These are phyloP conservation scores for Cenchrus americanus DNA, from an alignment of 176 grass and related monocot genomes.

Conservation along the genomic window DNA sequence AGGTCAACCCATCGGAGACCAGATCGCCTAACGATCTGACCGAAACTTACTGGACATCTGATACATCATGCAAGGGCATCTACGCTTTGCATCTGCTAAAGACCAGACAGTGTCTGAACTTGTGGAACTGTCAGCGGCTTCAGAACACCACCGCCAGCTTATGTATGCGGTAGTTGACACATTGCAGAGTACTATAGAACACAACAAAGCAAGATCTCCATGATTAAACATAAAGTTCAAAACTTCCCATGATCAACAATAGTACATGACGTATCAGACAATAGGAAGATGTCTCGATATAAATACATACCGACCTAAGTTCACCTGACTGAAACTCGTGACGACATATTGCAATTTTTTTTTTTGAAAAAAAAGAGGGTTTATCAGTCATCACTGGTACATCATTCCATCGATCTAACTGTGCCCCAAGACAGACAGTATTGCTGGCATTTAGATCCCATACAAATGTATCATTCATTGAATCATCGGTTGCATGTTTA, in stretches of 20 bases:
- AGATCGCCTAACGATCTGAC: too few species aligned
- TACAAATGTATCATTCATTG: constrained; percentile 90
- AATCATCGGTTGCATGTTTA: constrained; percentile 79
- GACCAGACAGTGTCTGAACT: too few species aligned
- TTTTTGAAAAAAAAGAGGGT: constrained; percentile 8
- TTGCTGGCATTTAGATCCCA: constrained; percentile 91
- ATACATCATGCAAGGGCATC: too few species aligned
- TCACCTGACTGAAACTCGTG: constrained; percentile 29
- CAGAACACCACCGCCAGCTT: too few species aligned
- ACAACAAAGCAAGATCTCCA: too few species aligned
- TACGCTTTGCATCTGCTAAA: too few species aligned
- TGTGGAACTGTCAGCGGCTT: too few species aligned
- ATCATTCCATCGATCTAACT: not conserved
- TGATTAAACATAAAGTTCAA: not conserved
- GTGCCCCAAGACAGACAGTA: not conserved
- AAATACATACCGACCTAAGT: not conserved
- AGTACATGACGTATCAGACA: not conserved
- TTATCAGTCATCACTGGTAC: not conserved
- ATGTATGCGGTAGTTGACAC: too few species aligned
- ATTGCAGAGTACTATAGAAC: too few species aligned
- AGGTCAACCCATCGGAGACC: too few species aligned
- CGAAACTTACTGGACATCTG: too few species aligned
- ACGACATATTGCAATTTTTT: constrained; percentile 19
- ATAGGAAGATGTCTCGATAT: not conserved
- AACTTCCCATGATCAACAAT: not conserved